A percentile compares a stretch with the other conserved stretches of the same genome.
phyloP scores from a whole-genome alignment of 306 rosid genomes.

The Hippophae rhamnoides region DNA sequence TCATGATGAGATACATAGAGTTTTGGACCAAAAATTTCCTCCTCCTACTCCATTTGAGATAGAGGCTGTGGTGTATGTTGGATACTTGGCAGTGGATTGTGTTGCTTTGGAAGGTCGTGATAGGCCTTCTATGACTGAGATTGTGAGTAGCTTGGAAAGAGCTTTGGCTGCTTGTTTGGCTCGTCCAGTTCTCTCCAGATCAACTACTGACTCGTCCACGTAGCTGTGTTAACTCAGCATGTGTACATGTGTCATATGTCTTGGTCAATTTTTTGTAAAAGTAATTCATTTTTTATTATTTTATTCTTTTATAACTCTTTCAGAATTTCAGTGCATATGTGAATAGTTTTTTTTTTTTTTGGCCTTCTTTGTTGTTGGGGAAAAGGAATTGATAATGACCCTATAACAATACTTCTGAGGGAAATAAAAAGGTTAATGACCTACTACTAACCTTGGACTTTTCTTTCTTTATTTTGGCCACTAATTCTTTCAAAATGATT shows the following conservation, averaged over 20 bases:
- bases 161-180: constrained; percentile 59
- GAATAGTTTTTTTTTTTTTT: no score
- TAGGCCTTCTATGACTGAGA: constrained; percentile 55
- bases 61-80: constrained; percentile 66
- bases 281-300: no score
- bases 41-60: constrained; percentile 75
- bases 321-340: no score
- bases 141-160: constrained; percentile 49
- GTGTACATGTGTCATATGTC: neutral
- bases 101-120: constrained; percentile 48
- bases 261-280: no score
- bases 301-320: no score
- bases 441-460: no score
- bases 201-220: constrained; percentile 32
- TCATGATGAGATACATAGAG: constrained; percentile 71
- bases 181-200: constrained; percentile 25
- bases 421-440: no score
- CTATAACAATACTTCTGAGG: no score
- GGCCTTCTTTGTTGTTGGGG: no score
- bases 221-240: neutral
- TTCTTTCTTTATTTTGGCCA: no score
- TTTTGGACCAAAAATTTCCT: constrained; percentile 54
- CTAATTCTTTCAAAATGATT: no score
- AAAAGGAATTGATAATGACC: no score
- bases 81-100: constrained; percentile 76